Base-by-base conservation (phyloP, 1,284 basidiomycete species). In the Puccinia triticina region DNA sequence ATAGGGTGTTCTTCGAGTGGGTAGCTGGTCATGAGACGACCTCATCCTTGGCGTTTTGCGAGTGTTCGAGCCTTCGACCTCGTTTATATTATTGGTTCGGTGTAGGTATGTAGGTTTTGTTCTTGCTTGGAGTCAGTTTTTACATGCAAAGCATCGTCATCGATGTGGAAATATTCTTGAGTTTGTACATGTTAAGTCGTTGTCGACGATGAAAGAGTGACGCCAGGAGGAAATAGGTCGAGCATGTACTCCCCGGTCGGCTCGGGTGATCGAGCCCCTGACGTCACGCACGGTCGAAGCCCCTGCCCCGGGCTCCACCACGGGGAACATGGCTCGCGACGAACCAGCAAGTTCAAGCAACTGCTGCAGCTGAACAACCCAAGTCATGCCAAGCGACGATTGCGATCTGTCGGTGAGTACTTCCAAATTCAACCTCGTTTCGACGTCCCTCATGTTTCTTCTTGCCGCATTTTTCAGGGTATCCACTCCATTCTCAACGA, bases 1-100 rank as follows among this genome's bases (percentile, higher is more conserved):
- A 32, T 69, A 69, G 12, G 66, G 66, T 29, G 66, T 69, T 48
- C 66, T 46, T 48, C 43, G 40, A 37, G 11, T 69, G 23, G 66
- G 37, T 29, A 46, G 66, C 23, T 26, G 66, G 16, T 67, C 43
- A 46, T 46, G 43, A 29, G 66, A 46, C 43, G 40, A 14, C n/a
- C 66, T 69, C 66, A 48, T 69, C 66, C n/a, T 69, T 48, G n/a
- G 23, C 40, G 14, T 18, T 46, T 69, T 29, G 21, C 4, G 23
- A 12, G 23, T 4, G 55, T 57, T 43, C 12, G 4, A 43, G 12
- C 12, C 40, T 43, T 43, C 12, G 48, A 21, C 8, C 5, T 50
- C 16, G 48, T 50, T 8, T 50, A 21, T 2, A 50, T 50, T 16
- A 34, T 11, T 64, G 50, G 50, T n/a, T 21, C 16, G 50, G 8